phyloP scores from a whole-genome alignment of 768 basidiomycete species.

The Russula sp. region DNA sequence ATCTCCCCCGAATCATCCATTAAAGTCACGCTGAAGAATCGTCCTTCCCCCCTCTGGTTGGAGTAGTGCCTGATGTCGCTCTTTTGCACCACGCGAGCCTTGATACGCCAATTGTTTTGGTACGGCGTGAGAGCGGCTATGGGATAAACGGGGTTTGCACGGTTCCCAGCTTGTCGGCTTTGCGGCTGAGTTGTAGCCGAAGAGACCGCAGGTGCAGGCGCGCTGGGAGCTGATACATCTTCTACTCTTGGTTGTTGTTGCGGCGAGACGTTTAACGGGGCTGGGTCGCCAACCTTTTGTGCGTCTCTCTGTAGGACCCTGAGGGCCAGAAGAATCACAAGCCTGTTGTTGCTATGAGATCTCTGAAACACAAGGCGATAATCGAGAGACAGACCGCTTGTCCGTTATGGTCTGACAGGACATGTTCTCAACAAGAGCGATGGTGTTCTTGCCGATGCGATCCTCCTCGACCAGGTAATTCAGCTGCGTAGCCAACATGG shows the following conservation, averaged over 20 bases:
- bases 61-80: constrained; percentile 88
- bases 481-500: constrained; percentile 92
- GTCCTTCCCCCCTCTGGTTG: constrained; percentile 88
- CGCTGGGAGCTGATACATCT: constrained; percentile 33
- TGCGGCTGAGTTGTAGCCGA: constrained; percentile 10
- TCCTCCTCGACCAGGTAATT: constrained; percentile 70
- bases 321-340: constrained; percentile 76
- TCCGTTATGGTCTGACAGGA: constrained; percentile 82
- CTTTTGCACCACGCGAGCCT: constrained; percentile 88
- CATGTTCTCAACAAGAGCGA: constrained; percentile 70
- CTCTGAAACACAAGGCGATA: constrained; percentile 14
- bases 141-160: constrained; percentile 55
- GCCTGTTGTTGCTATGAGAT: constrained; percentile 43
- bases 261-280: constrained; percentile 35
- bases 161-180: constrained; percentile 21
- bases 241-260: constrained; percentile 29
- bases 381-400: constrained; percentile 58
- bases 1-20: constrained; percentile 97
- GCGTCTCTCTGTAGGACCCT: constrained; percentile 50
- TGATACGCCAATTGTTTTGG: constrained; percentile 98
- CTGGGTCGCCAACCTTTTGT: constrained; percentile 75
- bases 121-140: constrained; percentile 96
- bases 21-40: constrained; percentile 86
- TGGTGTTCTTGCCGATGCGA: constrained; percentile 57
- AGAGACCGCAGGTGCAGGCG: constrained; percentile 31